Base-by-base conservation (phyloP, 129 eudicot species). In the Erigeron canadensis region DNA sequence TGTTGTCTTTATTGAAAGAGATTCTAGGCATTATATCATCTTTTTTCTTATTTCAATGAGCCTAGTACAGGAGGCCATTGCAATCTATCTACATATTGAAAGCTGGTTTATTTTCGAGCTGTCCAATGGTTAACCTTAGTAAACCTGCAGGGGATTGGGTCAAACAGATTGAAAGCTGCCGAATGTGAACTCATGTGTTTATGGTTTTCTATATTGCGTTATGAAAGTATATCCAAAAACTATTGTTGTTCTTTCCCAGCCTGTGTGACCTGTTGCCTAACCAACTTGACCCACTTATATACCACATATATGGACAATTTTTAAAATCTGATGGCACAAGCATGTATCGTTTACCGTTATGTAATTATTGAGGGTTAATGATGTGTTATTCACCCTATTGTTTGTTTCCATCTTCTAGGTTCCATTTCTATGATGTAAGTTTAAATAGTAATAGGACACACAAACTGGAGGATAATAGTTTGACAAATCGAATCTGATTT, bases 381-480 rank as follows among this genome's bases (percentile, higher is more conserved):
- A 18, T 37, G 62, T 21, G 17, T 61, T 39, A 0, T 72, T 58
- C 22, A 21, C 18, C 16, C 9, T 69, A 61, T 59, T 34, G 61
- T 60, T 21, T 39, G 12, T 72, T 73, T 38, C 10, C 4, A 17
- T 73, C 19, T 19, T 47, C 50, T 60, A 68, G 57, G 34, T 62
- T 18, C 12, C 2, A 10, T 61, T 58, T 28, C 5, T 38, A 70
- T 19, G n/a, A 55, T 39, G 54, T 43, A 44, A 28, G 13, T 4
- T 8, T 28, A 44, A 9, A 16, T 71, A 53, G 76, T 43, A 18
- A 43, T 41, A 34, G 46, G 59, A 59, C 76, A 47, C 22, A 58
- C n/a, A 23, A 72, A 21, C 57, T 40, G 60, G 28, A 63, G 50
- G 70, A 37, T 37, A 16, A 43, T 73, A 70, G 17, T 63, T 73